These are phyloP conservation scores for Alternaria sp. DNA, from an alignment of 2,329 filamentous ascomycete genomes.

Conservation along the genomic window DNA sequence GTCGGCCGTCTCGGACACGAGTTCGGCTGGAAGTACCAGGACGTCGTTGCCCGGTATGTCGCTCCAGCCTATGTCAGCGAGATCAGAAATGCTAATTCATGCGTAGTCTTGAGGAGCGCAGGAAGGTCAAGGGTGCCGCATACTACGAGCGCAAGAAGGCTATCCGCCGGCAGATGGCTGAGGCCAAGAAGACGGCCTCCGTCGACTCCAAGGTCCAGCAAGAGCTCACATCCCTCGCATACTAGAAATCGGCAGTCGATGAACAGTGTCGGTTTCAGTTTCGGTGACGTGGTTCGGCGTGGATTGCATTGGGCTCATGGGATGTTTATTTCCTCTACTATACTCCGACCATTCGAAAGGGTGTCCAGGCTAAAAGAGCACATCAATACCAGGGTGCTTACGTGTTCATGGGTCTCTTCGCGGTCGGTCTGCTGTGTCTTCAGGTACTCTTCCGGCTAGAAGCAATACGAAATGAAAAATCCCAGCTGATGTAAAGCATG, in stretches of 20 bases:
- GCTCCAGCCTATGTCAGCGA: neutral
- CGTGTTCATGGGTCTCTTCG: constrained; percentile 49
- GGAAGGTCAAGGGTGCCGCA: constrained; percentile 98
- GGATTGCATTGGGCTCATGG: constrained; percentile 49
- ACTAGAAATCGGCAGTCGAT: constrained; percentile 66
- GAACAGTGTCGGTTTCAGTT: constrained; percentile 37
- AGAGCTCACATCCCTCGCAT: constrained; percentile 88
- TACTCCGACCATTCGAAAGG: constrained; percentile 46
- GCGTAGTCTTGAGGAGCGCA: constrained; percentile 92
- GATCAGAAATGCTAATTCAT: constrained; percentile 25
- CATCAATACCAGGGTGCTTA: constrained; percentile 43
- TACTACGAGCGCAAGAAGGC: constrained; percentile 99
- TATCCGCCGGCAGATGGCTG: constrained; percentile 84
- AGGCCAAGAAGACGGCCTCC: constrained; percentile 90
- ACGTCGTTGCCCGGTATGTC: constrained; percentile 94
- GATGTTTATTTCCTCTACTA: constrained; percentile 46
- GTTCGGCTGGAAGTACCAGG: constrained; percentile 99
- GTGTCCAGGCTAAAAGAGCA: constrained; percentile 50
- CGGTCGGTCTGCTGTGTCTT: constrained; percentile 44
- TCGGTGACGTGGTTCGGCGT: constrained; percentile 43
- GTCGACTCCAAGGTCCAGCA: constrained; percentile 85
- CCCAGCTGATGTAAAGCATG: constrained; percentile 44
- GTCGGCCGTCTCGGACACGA: constrained; percentile 97
- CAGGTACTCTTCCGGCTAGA: constrained; percentile 48
- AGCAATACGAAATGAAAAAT: constrained; percentile 49